These are phyloP conservation scores for Cinnamomum chago DNA, from an alignment of 164 flowering plant genomes.

Conservation along the genomic window DNA sequence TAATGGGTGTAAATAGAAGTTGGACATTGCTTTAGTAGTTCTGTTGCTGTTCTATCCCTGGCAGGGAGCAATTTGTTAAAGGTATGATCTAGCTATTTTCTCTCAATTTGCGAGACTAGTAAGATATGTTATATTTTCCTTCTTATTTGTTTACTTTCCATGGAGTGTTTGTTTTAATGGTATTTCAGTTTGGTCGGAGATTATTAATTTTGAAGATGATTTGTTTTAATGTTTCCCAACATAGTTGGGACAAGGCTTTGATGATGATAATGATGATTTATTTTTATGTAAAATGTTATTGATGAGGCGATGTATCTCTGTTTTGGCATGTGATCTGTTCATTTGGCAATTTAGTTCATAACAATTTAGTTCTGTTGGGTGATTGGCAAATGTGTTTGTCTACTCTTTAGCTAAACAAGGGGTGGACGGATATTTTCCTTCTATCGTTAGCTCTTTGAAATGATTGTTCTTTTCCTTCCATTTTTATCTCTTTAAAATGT, in stretches of 20 bases:
- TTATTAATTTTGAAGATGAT: not conserved
- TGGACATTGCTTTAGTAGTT: not conserved
- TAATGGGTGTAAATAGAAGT: not conserved
- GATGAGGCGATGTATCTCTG: not conserved
- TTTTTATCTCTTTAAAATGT: not conserved
- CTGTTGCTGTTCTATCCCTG: not conserved
- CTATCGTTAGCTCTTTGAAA: too few species aligned
- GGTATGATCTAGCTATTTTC: not conserved
- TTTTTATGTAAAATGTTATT: too few species aligned
- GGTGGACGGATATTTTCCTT: too few species aligned
- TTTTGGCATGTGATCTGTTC: not conserved
- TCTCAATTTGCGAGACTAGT: not conserved
- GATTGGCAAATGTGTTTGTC: not conserved
- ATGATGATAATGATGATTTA: not conserved
- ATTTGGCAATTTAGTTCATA: not conserved
- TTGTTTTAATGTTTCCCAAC: not conserved
- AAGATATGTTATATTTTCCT: not conserved
- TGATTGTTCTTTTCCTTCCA: not conserved
- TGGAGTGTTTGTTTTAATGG: not conserved
- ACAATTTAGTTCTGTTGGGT: not conserved
- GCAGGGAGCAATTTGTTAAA: not conserved
- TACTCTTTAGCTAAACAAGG: not conserved
- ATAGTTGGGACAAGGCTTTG: not conserved
- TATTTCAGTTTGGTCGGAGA: not conserved
- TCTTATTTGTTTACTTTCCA: not conserved